Evolutionary conservation across 768 basidiomycete genomes (phyloP).

Genomic region (Leucocoprinus leucothites): DNA sequence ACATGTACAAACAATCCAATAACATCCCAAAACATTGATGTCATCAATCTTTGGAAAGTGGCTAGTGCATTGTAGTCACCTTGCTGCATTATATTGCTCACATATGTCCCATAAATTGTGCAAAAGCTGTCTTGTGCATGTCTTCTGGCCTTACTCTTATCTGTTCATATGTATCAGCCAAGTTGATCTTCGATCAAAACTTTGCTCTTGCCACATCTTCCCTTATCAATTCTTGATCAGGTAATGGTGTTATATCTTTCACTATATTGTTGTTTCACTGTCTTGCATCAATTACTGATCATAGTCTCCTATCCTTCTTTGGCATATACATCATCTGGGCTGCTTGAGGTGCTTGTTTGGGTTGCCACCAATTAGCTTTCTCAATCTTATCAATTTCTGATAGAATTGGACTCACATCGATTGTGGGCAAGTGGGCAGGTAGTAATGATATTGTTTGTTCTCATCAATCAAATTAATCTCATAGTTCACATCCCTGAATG

Average conservation of each 20-base stretch:
- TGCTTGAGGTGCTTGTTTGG: constrained; percentile 18
- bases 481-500: constrained; percentile 34
- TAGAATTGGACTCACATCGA: background rate
- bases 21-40: constrained; percentile 30
- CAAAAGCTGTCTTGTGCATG: constrained; percentile 23
- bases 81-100: constrained; percentile 37
- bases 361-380: constrained; percentile 33
- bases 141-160: constrained; percentile 26
- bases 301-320: constrained; percentile 14
- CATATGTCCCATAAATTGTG: constrained; percentile 31
- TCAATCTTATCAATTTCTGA: background rate
- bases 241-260: constrained; percentile 36
- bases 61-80: constrained; percentile 43
- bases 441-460: constrained; percentile 25
- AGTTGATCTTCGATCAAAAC: constrained; percentile 33
- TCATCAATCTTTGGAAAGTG: constrained; percentile 45
- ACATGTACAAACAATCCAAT: constrained; percentile 37
- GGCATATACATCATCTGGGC: constrained; percentile 30
- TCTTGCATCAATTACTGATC: background rate
- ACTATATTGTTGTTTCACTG: constrained; percentile 26
- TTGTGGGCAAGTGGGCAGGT: constrained; percentile 16
- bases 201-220: constrained; percentile 28
- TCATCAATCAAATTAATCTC: constrained; percentile 32
- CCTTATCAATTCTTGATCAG: constrained; percentile 32
- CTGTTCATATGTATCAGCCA: constrained; percentile 41